These are phyloP conservation scores for Anacardium occidentale DNA, from an alignment of 345 rosid genomes.

Conservation along the genomic window DNA sequence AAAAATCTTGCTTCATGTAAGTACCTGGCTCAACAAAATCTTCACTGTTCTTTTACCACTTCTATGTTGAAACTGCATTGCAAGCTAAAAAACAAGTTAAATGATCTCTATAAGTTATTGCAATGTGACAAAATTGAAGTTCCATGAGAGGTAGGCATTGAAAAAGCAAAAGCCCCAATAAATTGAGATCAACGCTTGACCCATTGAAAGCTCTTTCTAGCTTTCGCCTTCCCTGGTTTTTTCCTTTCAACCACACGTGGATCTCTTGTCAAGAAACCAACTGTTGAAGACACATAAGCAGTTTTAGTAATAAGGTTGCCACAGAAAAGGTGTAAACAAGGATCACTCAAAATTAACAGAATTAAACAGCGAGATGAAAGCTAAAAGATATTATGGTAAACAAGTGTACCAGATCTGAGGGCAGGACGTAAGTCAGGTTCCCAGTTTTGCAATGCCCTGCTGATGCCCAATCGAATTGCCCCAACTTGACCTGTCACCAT, in stretches of 20 bases:
- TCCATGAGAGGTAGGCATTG: not conserved
- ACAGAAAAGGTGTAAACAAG: not conserved
- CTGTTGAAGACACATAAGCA: conserved; percentile 34
- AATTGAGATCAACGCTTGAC: conserved; percentile 75
- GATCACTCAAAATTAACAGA: not conserved
- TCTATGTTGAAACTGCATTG: not conserved
- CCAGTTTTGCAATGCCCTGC: conserved; percentile 93
- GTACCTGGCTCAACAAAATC: not conserved
- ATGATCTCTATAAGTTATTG: conserved; percentile 11
- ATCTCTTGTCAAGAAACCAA: conserved; percentile 91
- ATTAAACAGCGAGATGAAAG: not conserved
- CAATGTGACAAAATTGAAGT: conserved; percentile 7
- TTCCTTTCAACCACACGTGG: conserved; percentile 94
- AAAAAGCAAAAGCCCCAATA: not conserved
- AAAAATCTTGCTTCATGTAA: not conserved
- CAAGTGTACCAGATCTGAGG: conserved; percentile 63
- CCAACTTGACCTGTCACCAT: conserved; percentile 84
- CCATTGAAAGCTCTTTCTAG: conserved; percentile 99
- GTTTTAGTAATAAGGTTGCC: not conserved
- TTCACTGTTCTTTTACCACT: not conserved
- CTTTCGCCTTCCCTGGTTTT: conserved; percentile 96
- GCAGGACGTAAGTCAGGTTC: conserved; percentile 87
- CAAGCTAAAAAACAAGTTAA: not conserved
- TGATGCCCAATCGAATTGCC: conserved; percentile 82
- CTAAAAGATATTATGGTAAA: not conserved